These are phyloP conservation scores for Hura crepitans DNA, from an alignment of 441 rosid species.

Conservation along the genomic window DNA sequence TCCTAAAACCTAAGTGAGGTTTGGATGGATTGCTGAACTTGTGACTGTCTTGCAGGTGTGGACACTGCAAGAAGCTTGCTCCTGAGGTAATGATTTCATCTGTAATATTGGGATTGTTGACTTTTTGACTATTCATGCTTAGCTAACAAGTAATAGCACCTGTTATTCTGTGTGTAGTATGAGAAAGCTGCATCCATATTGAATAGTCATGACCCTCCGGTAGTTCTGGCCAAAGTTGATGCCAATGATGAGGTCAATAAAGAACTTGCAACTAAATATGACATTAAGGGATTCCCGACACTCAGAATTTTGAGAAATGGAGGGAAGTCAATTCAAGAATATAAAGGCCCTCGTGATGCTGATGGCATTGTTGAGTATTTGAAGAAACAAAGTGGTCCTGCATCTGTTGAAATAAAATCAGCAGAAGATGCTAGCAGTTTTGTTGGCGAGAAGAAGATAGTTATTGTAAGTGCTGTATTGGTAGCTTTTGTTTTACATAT, in stretches of 20 bases:
- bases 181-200: constrained; percentile 85
- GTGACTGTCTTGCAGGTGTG: constrained; percentile 55
- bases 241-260: constrained; percentile 74
- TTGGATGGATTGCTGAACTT: constrained; percentile 3
- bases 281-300: constrained; percentile 81
- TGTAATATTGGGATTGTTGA: not conserved
- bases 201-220: constrained; percentile 61
- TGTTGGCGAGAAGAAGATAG: constrained; percentile 61
- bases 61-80: constrained; percentile 92
- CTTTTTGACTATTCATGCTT: not conserved
- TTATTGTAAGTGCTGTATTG: constrained; percentile 47
- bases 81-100: constrained; percentile 62
- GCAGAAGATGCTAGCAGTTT: constrained; percentile 52
- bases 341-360: constrained; percentile 90
- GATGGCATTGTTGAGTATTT: constrained; percentile 82
- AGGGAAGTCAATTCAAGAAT: constrained; percentile 68
- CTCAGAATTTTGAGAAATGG: constrained; percentile 82
- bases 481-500: not conserved
- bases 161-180: constrained; percentile 42
- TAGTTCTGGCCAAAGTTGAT: constrained; percentile 81
- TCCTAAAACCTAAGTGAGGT: not conserved
- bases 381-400: constrained; percentile 87
- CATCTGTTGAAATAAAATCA: constrained; percentile 78
- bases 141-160: not conserved
- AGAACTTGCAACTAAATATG: constrained; percentile 51